Percentiles rank a stretch among this genome's conserved stretches.
phyloP scores from a whole-genome alignment of 495 filamentous ascomycete species.

The Margaritispora aquatica region DNA sequence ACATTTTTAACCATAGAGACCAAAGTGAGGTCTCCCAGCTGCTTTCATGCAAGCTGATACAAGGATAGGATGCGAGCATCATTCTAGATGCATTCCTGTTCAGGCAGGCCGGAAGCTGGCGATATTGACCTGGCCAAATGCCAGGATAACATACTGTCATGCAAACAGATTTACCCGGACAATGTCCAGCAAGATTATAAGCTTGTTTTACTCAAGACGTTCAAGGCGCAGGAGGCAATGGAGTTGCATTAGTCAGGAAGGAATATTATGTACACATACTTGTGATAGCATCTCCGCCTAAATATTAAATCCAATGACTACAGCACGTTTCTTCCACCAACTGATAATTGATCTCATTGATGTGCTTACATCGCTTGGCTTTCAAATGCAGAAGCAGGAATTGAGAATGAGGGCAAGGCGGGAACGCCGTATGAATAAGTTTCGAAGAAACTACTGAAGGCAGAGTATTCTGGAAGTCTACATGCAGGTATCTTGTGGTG shows the following conservation, averaged over 20 bases:
- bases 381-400: neutral
- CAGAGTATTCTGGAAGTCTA: neutral
- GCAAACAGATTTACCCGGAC: neutral
- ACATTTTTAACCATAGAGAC: no score
- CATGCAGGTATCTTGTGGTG: neutral
- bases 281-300: neutral
- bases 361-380: neutral
- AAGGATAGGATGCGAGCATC: no score
- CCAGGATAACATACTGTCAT: neutral
- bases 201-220: neutral
- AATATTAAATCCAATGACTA: neutral
- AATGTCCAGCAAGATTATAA: neutral
- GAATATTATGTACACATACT: neutral
- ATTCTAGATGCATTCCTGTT: neutral
- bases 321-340: neutral
- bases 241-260: neutral
- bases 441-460: neutral
- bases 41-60: no score
- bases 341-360: neutral
- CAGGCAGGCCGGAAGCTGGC: neutral
- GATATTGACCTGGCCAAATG: neutral
- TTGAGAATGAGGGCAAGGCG: neutral
- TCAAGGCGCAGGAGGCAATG: neutral
- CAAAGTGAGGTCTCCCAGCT: no score
- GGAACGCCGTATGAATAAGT: neutral